These are phyloP conservation scores for Lonicera japonica DNA, from an alignment of 129 eudicot species.

Conservation along the genomic window DNA sequence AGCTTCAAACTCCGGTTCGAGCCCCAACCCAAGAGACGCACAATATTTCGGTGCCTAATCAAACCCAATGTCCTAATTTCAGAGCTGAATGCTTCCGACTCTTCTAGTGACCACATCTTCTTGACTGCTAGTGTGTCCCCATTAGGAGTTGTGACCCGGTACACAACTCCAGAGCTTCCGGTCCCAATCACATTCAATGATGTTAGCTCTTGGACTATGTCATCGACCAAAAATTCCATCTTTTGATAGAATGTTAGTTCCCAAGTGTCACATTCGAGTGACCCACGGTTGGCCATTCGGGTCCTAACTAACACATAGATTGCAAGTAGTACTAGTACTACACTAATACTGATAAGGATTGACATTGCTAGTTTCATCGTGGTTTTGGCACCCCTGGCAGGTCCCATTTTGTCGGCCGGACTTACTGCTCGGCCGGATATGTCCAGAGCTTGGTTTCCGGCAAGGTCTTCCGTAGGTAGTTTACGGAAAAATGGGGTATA, in stretches of 20 bases:
- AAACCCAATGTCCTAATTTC: slow-evolving; percentile 83
- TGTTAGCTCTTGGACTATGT: slow-evolving; percentile 52
- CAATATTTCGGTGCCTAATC: slow-evolving; percentile 83
- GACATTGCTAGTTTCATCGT: slow-evolving; percentile 59
- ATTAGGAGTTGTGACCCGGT: slow-evolving; percentile 51
- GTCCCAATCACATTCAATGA: slow-evolving; percentile 88
- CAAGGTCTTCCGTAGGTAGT: slow-evolving; percentile 52
- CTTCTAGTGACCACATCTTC: slow-evolving; percentile 95
- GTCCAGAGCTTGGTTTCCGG: slow-evolving; percentile 52
- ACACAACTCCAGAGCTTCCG: slow-evolving; percentile 96
- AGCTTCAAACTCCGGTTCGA: slow-evolving; percentile 67
- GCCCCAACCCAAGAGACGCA: slow-evolving; percentile 88
- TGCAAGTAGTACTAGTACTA: slow-evolving; percentile 52
- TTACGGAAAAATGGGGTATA: slow-evolving; percentile 64
- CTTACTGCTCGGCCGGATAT: slow-evolving; percentile 34
- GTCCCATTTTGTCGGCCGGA: slow-evolving; percentile 33
- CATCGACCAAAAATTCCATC: slow-evolving; percentile 72
- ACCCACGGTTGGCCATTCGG: slow-evolving; percentile 17
- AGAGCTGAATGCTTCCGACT: slow-evolving; percentile 77
- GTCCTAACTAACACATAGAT: slow-evolving; percentile 46
- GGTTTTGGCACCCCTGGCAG: slow-evolving; percentile 26
- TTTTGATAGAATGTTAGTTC: slow-evolving; percentile 82
- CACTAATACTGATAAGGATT: slow-evolving; percentile 67
- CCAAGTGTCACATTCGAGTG: slow-evolving; percentile 43
- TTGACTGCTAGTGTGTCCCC: slow-evolving; percentile 89